Evolutionary conservation across 192 early-diverging fungal species (phyloP).

Genomic region (Dimargaris cristalligena): DNA sequence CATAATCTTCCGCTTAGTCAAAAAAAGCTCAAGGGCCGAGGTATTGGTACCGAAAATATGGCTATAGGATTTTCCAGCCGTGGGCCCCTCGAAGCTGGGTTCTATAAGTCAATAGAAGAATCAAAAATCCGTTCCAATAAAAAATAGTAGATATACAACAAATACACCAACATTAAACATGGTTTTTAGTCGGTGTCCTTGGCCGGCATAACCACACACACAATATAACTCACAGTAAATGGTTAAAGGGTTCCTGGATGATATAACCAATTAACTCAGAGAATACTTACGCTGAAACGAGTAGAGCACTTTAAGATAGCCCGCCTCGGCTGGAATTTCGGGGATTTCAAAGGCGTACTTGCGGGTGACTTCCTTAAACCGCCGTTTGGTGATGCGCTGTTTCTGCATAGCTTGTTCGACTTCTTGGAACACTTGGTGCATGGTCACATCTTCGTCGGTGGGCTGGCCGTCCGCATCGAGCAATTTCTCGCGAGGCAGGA

Average conservation of each 20-base stretch:
- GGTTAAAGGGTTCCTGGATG: too few species aligned
- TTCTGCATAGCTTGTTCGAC: constrained; percentile 39
- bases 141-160: constrained; percentile 9
- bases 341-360: constrained; percentile 87
- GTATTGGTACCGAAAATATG: constrained; percentile 79
- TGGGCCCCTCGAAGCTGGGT: constrained; percentile 33
- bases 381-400: constrained; percentile 37
- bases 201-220: too few species aligned
- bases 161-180: too few species aligned
- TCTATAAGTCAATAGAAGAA: too few species aligned
- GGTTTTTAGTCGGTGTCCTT: too few species aligned
- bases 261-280: too few species aligned
- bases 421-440: constrained; percentile 59
- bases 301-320: constrained; percentile 84
- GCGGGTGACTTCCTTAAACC: constrained; percentile 43
- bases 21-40: constrained; percentile 74
- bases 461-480: constrained; percentile 25
- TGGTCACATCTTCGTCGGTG: constrained; percentile 37
- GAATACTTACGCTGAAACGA: constrained; percentile 35
- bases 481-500: constrained; percentile 55
- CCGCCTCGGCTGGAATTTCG: constrained; percentile 53
- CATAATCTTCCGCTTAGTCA: constrained; percentile 90
- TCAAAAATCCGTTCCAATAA: too few species aligned
- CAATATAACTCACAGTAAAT: too few species aligned
- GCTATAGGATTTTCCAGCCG: constrained; percentile 58